phyloP scores from a whole-genome alignment of 2,329 filamentous ascomycete species.

The Dactylella cylindrospora region DNA sequence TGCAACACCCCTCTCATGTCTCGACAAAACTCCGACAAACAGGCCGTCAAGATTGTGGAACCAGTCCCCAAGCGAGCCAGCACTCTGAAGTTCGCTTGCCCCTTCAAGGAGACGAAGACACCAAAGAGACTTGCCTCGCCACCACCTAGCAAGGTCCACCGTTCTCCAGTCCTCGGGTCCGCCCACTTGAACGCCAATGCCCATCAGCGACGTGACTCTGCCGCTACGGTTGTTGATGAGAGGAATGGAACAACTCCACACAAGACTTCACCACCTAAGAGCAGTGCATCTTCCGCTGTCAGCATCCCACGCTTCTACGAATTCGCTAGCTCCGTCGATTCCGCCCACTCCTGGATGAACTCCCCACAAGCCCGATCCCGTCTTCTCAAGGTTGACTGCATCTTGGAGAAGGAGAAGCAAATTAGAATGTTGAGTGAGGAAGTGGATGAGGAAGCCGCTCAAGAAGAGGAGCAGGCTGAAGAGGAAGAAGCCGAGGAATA shows the following conservation, averaged over 20 bases:
- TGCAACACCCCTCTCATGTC: constrained; percentile 66
- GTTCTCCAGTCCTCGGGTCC: constrained; percentile 9
- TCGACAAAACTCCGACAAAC: constrained; percentile 49
- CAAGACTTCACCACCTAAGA: constrained; percentile 51
- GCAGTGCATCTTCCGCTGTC: constrained; percentile 50
- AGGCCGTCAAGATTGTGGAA: constrained; percentile 48
- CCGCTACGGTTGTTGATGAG: constrained; percentile 57
- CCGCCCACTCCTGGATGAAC: constrained; percentile 90
- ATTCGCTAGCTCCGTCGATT: constrained; percentile 78
- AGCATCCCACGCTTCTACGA: constrained; percentile 73
- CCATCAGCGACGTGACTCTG: constrained; percentile 55
- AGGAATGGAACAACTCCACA: constrained; percentile 50
- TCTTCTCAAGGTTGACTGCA: constrained; percentile 85
- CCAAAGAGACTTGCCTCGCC: constrained; percentile 33
- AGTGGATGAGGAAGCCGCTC: constrained; percentile 81
- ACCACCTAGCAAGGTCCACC: constrained; percentile 26
- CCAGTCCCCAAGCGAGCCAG: constrained; percentile 58
- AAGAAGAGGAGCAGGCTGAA: constrained; percentile 67
- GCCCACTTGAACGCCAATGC: constrained; percentile 9
- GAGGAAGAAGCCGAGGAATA: constrained; percentile 54
- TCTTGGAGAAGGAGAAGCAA: constrained; percentile 81
- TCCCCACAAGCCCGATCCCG: constrained; percentile 65
- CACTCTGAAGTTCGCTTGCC: constrained; percentile 73
- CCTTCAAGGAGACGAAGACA: constrained; percentile 48
- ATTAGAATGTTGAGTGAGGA: constrained; percentile 85